Percentiles rank a stretch among this genome's conserved stretches.
Conservation (phyloP, 495 filamentous ascomycete genomes). For the Daldinia loculata region DNA sequence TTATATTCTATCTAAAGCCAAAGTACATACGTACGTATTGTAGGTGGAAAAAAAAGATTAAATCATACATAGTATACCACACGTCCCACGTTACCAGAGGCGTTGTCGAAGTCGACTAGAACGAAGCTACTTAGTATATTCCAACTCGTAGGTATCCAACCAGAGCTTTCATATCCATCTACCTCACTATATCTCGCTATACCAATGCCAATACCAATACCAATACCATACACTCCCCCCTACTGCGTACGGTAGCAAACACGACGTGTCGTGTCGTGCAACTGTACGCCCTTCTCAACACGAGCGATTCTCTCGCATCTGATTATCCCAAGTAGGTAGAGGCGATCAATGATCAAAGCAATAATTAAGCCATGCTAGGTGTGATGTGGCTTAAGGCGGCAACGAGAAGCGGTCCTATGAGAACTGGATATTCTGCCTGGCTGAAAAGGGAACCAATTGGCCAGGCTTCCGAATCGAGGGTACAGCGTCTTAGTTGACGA, state of each 20-base stretch:
- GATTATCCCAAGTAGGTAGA: slow-evolving; percentile 37
- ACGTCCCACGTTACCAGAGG: slow-evolving; percentile 19
- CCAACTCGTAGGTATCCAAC: slow-evolving; percentile 5
- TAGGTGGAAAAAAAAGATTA: slow-evolving; percentile 17
- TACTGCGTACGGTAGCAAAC: slow-evolving; percentile 31
- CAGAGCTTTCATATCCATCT: background rate
- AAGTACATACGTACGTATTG: slow-evolving; percentile 7
- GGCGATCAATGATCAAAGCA: slow-evolving; percentile 32
- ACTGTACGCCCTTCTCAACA: slow-evolving; percentile 33
- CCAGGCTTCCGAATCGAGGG: slow-evolving; percentile 33
- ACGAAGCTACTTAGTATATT: slow-evolving; percentile 1
- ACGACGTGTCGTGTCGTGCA: slow-evolving; percentile 33
- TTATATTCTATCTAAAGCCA: slow-evolving; percentile 1
- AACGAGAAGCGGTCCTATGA: slow-evolving; percentile 40
- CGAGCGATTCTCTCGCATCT: slow-evolving; percentile 32
- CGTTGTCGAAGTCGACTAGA: slow-evolving; percentile 11
- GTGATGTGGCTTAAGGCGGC: slow-evolving; percentile 44
- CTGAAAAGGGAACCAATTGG: slow-evolving; percentile 41
- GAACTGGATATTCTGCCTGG: slow-evolving; percentile 21
- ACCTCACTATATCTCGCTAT: background rate
- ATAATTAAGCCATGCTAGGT: slow-evolving; percentile 37
- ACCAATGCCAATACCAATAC: background rate
- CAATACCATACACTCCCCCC: slow-evolving; percentile 3
- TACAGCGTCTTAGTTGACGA: slow-evolving; percentile 10
- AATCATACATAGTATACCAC: slow-evolving; percentile 11